Percentiles rank a stretch among this genome's conserved stretches.
Evolutionary conservation across 495 filamentous ascomycete species (phyloP).

Genomic region (Penicillium egyptiacum): DNA sequence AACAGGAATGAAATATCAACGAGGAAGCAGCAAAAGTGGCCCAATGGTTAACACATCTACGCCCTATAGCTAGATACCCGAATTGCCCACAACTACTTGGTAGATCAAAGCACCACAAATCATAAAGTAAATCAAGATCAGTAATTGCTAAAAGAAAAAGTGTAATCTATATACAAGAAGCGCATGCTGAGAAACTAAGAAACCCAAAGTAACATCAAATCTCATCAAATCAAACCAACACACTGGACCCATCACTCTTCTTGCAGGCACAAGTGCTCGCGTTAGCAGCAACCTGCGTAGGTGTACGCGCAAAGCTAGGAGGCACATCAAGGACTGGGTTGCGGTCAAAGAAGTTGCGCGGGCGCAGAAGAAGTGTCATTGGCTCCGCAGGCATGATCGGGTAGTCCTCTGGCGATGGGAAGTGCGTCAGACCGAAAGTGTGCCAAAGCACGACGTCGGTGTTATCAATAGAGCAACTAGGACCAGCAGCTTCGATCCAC

Average conservation of each 20-base stretch:
- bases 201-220: background rate
- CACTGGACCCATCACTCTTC: constrained; percentile 46
- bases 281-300: constrained; percentile 63
- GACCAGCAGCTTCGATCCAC: constrained; percentile 72
- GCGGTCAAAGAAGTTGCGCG: constrained; percentile 81
- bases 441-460: constrained; percentile 94
- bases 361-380: constrained; percentile 79
- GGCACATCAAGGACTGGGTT: constrained; percentile 89
- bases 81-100: background rate
- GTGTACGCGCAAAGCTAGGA: constrained; percentile 72
- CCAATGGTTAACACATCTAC: background rate
- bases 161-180: constrained; percentile 1
- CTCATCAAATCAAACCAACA: constrained; percentile 34
- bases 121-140: background rate
- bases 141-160: background rate
- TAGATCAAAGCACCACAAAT: background rate
- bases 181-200: background rate
- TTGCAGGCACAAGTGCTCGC: constrained; percentile 45
- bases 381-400: constrained; percentile 94
- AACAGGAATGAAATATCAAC: background rate
- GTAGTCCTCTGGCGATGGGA: constrained; percentile 90
- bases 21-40: background rate
- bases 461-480: constrained; percentile 72
- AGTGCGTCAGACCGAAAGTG: constrained; percentile 91
- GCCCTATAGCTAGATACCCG: background rate